Percentiles rank a stretch among this genome's conserved stretches.
phyloP scores from a whole-genome alignment of 768 basidiomycete species.

The Phylloporus sp. region DNA sequence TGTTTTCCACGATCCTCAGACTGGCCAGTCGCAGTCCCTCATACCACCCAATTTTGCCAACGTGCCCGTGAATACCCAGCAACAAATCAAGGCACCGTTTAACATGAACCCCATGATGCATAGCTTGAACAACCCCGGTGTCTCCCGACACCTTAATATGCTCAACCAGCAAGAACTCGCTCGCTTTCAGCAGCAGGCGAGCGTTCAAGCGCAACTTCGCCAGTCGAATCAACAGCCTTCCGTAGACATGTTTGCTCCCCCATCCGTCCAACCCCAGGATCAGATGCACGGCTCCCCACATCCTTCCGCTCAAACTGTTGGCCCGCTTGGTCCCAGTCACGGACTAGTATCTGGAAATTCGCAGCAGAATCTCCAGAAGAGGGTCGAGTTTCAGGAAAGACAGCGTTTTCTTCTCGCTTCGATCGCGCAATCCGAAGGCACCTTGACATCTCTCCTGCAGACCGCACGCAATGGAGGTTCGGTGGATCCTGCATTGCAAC shows the following conservation, averaged over 20 bases:
- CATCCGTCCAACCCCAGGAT: slow-evolving; percentile 40
- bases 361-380: slow-evolving; percentile 20
- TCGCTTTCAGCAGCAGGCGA: slow-evolving; percentile 33
- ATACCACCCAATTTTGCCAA: slow-evolving; percentile 38
- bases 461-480: slow-evolving; percentile 10
- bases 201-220: slow-evolving; percentile 31
- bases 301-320: slow-evolving; percentile 23
- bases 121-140: slow-evolving; percentile 25
- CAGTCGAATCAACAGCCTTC: slow-evolving; percentile 37
- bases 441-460: slow-evolving; percentile 5
- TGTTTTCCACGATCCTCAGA: slow-evolving; percentile 37
- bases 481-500: slow-evolving; percentile 16
- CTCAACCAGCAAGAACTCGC: slow-evolving; percentile 40
- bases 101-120: slow-evolving; percentile 38
- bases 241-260: slow-evolving; percentile 46
- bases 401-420: slow-evolving; percentile 5
- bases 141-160: slow-evolving; percentile 41
- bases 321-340: slow-evolving; percentile 17
- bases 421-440: slow-evolving; percentile 16
- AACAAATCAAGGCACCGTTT: slow-evolving; percentile 29
- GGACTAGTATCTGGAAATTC: slow-evolving; percentile 19
- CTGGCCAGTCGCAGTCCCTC: slow-evolving; percentile 26
- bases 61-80: slow-evolving; percentile 35
- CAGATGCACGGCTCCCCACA: slow-evolving; percentile 51
- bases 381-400: slow-evolving; percentile 25